Evolutionary conservation across 2,329 filamentous ascomycete genomes (phyloP).

Genomic region (Penicillium paneum): DNA sequence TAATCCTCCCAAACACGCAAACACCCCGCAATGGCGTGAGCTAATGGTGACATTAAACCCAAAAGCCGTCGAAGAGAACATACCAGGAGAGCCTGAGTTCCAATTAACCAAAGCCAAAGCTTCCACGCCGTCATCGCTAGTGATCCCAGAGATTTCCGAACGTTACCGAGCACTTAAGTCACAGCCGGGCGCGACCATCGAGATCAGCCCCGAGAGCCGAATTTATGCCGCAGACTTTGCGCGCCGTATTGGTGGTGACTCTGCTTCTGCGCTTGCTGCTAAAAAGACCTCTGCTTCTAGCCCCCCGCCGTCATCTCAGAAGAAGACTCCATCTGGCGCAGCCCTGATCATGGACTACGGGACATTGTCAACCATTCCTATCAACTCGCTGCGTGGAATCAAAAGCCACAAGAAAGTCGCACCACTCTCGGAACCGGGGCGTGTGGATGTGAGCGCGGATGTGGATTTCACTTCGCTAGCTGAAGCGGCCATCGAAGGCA

Average conservation of each 20-base stretch:
- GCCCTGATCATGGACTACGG: slow-evolving; percentile 97
- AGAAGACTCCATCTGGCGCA: slow-evolving; percentile 68
- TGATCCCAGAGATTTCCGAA: slow-evolving; percentile 76
- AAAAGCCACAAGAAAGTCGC: slow-evolving; percentile 70
- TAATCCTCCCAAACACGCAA: slow-evolving; percentile 39
- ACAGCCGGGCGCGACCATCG: slow-evolving; percentile 68
- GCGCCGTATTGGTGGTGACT: slow-evolving; percentile 69
- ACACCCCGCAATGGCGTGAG: slow-evolving; percentile 71
- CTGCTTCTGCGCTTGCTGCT: slow-evolving; percentile 33
- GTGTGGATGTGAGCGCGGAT: slow-evolving; percentile 85
- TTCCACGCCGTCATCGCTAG: slow-evolving; percentile 76
- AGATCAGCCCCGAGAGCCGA: slow-evolving; percentile 84
- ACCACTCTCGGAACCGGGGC: slow-evolving; percentile 74
- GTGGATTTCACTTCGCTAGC: slow-evolving; percentile 89
- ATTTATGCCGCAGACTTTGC: slow-evolving; percentile 80
- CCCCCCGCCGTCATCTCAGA: slow-evolving; percentile 46
- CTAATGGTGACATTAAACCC: slow-evolving; percentile 70
- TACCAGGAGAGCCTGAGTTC: slow-evolving; percentile 69
- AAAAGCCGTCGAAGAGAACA: slow-evolving; percentile 51
- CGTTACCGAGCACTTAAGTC: slow-evolving; percentile 74
- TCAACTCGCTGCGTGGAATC: slow-evolving; percentile 89
- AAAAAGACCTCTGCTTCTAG: slow-evolving; percentile 17
- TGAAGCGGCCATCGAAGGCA: slow-evolving; percentile 73
- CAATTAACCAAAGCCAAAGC: slow-evolving; percentile 73
- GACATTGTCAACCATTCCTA: slow-evolving; percentile 70